phyloP scores from a whole-genome alignment of 208 protist species.

The Pavlovales sp. region DNA sequence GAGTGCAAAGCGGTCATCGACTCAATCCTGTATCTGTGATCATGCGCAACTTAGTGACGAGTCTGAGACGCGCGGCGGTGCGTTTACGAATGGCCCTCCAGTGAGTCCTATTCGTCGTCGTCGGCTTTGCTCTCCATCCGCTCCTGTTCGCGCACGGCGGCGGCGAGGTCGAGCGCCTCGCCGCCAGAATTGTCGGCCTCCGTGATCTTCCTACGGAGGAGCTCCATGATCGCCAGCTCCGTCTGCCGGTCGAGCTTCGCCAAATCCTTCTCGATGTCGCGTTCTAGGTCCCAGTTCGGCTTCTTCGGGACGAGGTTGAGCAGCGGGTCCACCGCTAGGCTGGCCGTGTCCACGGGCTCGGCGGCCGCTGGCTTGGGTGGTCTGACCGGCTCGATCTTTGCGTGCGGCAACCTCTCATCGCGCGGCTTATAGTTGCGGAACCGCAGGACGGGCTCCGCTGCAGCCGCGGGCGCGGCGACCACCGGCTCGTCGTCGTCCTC shows the following conservation, averaged over 20 bases:
- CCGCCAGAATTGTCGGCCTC: too few relatives aligned
- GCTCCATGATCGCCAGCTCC: conserved; percentile 55
- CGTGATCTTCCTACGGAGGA: conserved; percentile 18
- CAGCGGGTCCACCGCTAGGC: not conserved
- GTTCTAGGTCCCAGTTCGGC: conserved; percentile 64
- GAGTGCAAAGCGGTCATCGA: too few relatives aligned
- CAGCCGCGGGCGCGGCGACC: too few relatives aligned
- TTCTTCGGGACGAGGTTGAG: conserved; percentile 59
- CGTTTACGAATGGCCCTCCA: too few relatives aligned
- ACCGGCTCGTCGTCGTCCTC: too few relatives aligned
- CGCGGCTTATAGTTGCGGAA: conserved; percentile 38
- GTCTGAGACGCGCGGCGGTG: too few relatives aligned
- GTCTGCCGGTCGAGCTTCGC: conserved; percentile 58
- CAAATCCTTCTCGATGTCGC: conserved; percentile 60
- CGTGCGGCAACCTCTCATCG: not conserved
- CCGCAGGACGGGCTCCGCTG: conserved; percentile 3
- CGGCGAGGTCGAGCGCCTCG: not conserved
- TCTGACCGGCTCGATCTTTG: not conserved
- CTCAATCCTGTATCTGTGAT: too few relatives aligned
- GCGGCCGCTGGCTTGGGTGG: not conserved
- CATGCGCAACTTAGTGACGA: not conserved
- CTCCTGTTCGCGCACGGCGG: not conserved
- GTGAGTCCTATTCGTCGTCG: not conserved
- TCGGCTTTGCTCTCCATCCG: not conserved
- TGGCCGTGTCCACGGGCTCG: too few relatives aligned